Base-by-base conservation (phyloP, 495 filamentous ascomycete genomes). In the Aspergillus steynii region DNA sequence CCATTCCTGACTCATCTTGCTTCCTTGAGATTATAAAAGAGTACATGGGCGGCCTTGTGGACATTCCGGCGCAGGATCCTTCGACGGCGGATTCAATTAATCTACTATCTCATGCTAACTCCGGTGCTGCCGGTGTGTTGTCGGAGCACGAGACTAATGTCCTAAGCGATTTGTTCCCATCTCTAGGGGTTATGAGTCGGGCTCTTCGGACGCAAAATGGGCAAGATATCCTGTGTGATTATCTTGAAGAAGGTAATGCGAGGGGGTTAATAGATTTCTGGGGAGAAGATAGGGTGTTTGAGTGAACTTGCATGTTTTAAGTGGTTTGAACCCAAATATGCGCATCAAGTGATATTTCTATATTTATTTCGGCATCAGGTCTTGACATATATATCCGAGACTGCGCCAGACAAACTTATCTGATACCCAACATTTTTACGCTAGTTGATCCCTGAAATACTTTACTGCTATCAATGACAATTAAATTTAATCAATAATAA, bases 71-170 rank as follows among this genome's bases (percentile, higher is more conserved):
- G 15, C 53, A 42, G 64, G 69, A 10, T 61, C 71, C 57, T 64
- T 62, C 59, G 61, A 55, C 55, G 25, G n/a, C 55, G 2, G 61
- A 67, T 31, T 60, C 66, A 3, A 29, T 62, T 6, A 53, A 46
- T n/a, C 68, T 88, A 5, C 70, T 88, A 29, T 77, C 77, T 2
- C 79, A 77, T 60, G 80, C 79, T 54, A 78, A 68, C 5, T 68
- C 65, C 34, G 71, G 55, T 0, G 61, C 60, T 20, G 6, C 55
- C 2, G 55, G 63, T 3, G 68, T 66, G 0, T 61, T 86, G 9
- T 56, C 75, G 0, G 71, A 76, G 29, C 79, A 83, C 50, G 63
- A 76, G 7, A 69, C 70, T 7, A 76, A 83, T 57, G 69, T 84
- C 32, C 65, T 87, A 49, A 83, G 76, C 27, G 79, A 83, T 60